Base-by-base conservation (phyloP, 108 stramenopile species). In the Stephanodiscus triporus region DNA sequence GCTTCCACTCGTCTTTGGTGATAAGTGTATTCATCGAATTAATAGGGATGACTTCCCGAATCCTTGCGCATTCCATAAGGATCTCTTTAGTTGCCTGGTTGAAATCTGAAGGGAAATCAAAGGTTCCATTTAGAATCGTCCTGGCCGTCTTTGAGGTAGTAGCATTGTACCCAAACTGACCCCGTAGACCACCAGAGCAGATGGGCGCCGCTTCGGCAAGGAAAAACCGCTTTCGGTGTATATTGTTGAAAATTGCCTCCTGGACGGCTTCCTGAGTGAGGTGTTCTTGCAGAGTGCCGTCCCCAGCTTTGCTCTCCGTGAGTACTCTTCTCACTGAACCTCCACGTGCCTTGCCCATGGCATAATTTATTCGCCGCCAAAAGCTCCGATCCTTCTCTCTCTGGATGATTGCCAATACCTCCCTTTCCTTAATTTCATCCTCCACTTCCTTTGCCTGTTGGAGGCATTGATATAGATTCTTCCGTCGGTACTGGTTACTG, bases 381-480 rank as follows among this genome's bases (percentile, higher is more conserved):
- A 58, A 68, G 0, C 23, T 19, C 24, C 68, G 11, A n/a, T 69
- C 38, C 32, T 36, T 19, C 22, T 76, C 75, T 0, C 58, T 20
- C n/a, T 22, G 24, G 2, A 76, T 68, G 6, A 74, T 66, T 10
- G 56, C 63, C 19, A 66, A 54, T 24, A 74, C 66, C 29, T 37
- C 24, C 11, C 8, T 57, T 42, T 66, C 63, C 22, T 51, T 63
- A 4, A 32, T 10, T 34, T 58, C 22, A 20, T 53, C 51, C 20
- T 53, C 51, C 8, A 0, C 24, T 1, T 53, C 51, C 24, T 20
- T 53, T 8, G 19, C 19, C 3, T 24, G 8, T 20, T 53, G 51
- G 4, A 53, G 51, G 6, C 51, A 24, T 53, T 22, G 8, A 22
- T 53, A 24, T 53, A 20, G 51, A 8, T 53, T 6, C 24, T 24